Conservation (phyloP, 495 filamentous ascomycete genomes). For the Tuber borchii region DNA sequence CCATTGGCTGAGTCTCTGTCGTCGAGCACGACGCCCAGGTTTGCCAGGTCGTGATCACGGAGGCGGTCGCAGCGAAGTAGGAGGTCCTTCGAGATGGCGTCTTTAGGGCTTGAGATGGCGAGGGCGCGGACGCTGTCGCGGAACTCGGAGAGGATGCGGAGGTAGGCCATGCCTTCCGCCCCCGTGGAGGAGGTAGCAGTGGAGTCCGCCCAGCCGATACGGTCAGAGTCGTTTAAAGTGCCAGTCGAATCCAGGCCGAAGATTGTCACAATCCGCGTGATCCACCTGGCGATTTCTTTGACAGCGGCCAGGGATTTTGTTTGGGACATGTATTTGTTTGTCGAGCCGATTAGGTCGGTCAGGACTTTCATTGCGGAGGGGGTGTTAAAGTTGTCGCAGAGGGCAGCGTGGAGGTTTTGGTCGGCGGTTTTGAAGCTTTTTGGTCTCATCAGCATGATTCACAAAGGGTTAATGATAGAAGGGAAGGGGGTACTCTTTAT, state of each 20-base stretch:
- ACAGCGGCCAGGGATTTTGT: conserved; percentile 49
- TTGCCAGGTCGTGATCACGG: conserved; percentile 69
- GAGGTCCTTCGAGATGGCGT: conserved; percentile 55
- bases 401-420: conserved; percentile 56
- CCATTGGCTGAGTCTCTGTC: conserved; percentile 59
- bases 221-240: conserved; percentile 51
- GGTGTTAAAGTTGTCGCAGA: conserved; percentile 89
- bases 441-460: not conserved
- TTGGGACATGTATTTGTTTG: conserved; percentile 61
- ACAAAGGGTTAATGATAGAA: not conserved
- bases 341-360: conserved; percentile 63
- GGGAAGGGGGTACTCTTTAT: conserved; percentile 9
- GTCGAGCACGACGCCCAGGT: conserved; percentile 78
- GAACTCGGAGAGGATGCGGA: conserved; percentile 58
- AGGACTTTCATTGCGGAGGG: conserved; percentile 67
- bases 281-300: conserved; percentile 62
- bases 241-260: conserved; percentile 74
- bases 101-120: conserved; percentile 50
- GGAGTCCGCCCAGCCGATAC: conserved; percentile 75
- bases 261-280: conserved; percentile 74
- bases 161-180: conserved; percentile 48
- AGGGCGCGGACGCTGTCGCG: conserved; percentile 61
- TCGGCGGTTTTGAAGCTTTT: conserved; percentile 57
- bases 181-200: conserved; percentile 45
- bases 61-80: conserved; percentile 69